Evolutionary conservation across 345 rosid species (phyloP).

Genomic region (Limnanthes douglasii): DNA sequence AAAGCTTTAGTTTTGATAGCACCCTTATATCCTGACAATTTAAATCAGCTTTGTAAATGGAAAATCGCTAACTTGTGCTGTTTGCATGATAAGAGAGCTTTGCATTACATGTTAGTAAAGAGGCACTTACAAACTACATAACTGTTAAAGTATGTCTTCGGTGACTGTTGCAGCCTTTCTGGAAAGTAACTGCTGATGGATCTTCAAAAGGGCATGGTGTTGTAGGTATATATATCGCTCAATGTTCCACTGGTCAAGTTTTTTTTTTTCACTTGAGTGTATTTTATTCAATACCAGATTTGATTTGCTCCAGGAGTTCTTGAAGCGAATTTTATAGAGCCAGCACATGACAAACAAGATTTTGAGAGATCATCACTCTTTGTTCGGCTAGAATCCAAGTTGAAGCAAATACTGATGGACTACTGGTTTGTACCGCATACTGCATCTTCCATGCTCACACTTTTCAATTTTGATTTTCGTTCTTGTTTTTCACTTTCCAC

Average conservation of each 20-base stretch:
- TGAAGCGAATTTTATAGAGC: conserved; percentile 94
- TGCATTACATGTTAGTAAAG: too few species aligned
- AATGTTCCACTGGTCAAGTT: conserved; percentile 4
- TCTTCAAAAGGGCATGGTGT: conserved; percentile 43
- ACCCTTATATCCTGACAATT: background rate
- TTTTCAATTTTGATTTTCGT: background rate
- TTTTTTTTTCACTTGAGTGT: conserved; percentile 4
- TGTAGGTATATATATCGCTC: conserved; percentile 41
- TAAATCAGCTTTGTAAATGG: background rate
- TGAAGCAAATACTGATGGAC: conserved; percentile 43
- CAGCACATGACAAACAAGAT: conserved; percentile 94
- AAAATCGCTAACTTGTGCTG: background rate
- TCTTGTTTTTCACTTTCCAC: background rate
- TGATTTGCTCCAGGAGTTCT: conserved; percentile 53
- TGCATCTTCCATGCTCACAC: background rate
- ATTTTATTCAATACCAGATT: conserved; percentile 5
- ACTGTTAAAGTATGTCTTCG: too few species aligned
- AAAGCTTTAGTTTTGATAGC: background rate
- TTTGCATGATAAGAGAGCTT: background rate
- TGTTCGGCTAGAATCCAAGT: conserved; percentile 55
- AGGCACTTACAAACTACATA: too few species aligned
- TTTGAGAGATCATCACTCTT: conserved; percentile 84
- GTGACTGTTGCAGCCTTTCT: conserved; percentile 56
- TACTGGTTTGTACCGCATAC: conserved; percentile 50
- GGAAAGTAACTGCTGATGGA: conserved; percentile 64